Conservation (phyloP, 2,329 filamentous ascomycete species). For the Claviceps africana region DNA sequence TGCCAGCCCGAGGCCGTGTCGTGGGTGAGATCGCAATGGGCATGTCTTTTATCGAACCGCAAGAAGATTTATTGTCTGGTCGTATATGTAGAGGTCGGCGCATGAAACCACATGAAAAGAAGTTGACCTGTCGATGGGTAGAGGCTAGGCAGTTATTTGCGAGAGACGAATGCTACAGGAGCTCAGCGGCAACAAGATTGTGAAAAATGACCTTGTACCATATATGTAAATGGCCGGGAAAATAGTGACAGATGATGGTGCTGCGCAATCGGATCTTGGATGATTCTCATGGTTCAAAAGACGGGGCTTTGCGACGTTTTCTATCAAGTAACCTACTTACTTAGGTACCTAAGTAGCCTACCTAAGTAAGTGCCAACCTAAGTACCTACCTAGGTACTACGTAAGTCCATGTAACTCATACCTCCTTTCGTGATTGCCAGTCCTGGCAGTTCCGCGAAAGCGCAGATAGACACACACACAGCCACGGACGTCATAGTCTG, state of each 20-base stretch:
- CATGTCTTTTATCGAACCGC: slow-evolving; percentile 20
- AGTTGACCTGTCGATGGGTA: neutral
- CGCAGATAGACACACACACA: neutral
- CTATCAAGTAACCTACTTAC: no score
- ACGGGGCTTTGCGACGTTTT: neutral
- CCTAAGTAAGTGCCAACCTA: no score
- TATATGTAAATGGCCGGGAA: neutral
- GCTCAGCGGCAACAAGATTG: neutral
- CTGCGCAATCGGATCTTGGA: neutral
- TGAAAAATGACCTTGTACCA: neutral
- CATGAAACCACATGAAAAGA: neutral
- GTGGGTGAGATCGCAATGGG: slow-evolving; percentile 31
- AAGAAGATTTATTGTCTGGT: neutral
- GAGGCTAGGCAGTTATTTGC: neutral
- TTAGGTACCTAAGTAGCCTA: no score
- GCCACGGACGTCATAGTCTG: neutral
- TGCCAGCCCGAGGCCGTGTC: slow-evolving; percentile 17
- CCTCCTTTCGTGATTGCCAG: neutral
- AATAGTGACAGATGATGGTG: neutral
- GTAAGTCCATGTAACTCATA: no score
- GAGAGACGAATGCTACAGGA: neutral
- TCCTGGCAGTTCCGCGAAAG: neutral
- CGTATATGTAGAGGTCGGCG: neutral
- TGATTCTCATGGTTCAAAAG: neutral
- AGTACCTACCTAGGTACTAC: no score